Evolutionary conservation across 2,329 filamentous ascomycete species (phyloP), one percentile per base, ranked within the genome.

Genomic region (Epichloe brachyelytri): DNA sequence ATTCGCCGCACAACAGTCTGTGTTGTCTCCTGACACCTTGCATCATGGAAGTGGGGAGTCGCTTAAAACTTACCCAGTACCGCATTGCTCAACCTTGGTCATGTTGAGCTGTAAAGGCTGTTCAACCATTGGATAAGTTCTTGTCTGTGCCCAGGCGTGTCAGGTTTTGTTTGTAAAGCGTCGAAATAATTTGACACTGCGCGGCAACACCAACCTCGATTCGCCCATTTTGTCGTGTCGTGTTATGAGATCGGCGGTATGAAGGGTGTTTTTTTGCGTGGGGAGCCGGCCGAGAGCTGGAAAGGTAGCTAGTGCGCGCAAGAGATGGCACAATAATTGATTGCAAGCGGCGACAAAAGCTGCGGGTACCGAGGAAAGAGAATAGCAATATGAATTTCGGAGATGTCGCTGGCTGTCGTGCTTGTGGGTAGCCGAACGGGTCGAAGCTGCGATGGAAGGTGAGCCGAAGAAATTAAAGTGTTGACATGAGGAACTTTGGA

Each of bases 11-110:
- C 22, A 12, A 11, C 14, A 22, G 11, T 8, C 15, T 5, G 17
- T 37, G 5, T 14, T 7, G 22, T 46, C 34, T n/a, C 26, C 15
- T 34, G 4, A 33, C 5, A 34, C 34, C 34, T 33, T 22, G 34
- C 19, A 33, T 41, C 36, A 36, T 33, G 46, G 26, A 39, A 51
- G 46, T 54, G 57, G 51, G 53, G 53, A 56, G 46, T 15, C 40
- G 11, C n/a, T 19, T 15, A n/a, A 37, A 43, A 67, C 65, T 63
- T 57, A 97, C 91, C 91, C 93, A 65, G 91, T 97, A 68, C 93
- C 93, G 70, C 91, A 97, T 78, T 98, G 93, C 75, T 98, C 93
- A 68, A 98, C 88, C 73, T 96, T 97, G 63, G 86, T 97, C 63
- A 98, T 83, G 75, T 97, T 98, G 64, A 98, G 85, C 75, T 96